Conservation (phyloP, 495 filamentous ascomycete species). For the Penicillium maclennaniae region DNA sequence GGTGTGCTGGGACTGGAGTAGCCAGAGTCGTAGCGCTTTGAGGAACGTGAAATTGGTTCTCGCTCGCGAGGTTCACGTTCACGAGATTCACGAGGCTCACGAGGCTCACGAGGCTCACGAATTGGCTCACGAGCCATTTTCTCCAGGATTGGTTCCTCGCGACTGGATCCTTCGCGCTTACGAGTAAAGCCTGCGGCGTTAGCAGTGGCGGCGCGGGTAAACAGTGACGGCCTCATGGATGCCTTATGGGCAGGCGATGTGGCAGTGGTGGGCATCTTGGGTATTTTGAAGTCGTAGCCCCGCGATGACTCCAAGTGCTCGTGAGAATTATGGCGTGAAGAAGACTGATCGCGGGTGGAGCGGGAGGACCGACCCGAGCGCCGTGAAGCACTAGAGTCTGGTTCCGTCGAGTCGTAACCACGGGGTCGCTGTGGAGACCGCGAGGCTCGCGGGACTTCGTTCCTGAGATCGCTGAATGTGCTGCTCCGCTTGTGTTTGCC, state of each 20-base stretch:
- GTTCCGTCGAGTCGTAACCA: slow-evolving; percentile 36
- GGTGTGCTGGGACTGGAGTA: slow-evolving; percentile 45
- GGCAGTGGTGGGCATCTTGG: slow-evolving; percentile 31
- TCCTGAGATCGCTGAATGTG: slow-evolving; percentile 39
- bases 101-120: background rate
- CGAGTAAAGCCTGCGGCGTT: slow-evolving; percentile 17
- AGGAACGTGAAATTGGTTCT: slow-evolving; percentile 23
- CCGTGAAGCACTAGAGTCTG: slow-evolving; percentile 27
- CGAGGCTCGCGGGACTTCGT: slow-evolving; percentile 25
- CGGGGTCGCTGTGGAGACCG: slow-evolving; percentile 31
- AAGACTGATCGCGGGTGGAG: slow-evolving; percentile 22
- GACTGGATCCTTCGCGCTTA: slow-evolving; percentile 25
- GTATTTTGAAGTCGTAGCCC: slow-evolving; percentile 22
- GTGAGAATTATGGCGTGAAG: slow-evolving; percentile 33
- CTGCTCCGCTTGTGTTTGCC: slow-evolving; percentile 27
- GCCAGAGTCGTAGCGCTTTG: slow-evolving; percentile 43
- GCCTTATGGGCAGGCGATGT: slow-evolving; percentile 24
- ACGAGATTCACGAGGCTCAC: too few relatives aligned
- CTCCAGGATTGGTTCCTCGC: slow-evolving; percentile 19
- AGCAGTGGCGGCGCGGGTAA: slow-evolving; percentile 31
- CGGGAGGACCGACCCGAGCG: slow-evolving; percentile 31
- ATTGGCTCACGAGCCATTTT: slow-evolving; percentile 23
- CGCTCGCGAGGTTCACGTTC: too few relatives aligned
- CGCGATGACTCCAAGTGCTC: slow-evolving; percentile 32
- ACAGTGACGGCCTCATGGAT: slow-evolving; percentile 26